phyloP scores from a whole-genome alignment of 805 yeast genomes.

The Wickerhamomyces strasburgensis region DNA sequence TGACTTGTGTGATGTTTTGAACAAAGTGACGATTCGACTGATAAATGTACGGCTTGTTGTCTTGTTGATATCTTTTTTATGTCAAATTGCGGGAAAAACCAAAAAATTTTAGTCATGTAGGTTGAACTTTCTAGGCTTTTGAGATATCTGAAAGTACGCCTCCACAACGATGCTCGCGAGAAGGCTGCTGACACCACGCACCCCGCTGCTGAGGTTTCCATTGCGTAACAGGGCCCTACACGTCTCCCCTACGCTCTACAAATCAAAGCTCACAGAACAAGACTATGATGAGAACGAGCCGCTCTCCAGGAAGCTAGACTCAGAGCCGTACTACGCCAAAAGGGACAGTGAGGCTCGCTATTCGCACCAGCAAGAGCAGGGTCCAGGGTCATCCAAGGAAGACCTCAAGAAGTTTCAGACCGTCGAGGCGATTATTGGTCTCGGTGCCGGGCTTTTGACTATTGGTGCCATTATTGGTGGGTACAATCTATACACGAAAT shows the following conservation, averaged over 20 bases:
- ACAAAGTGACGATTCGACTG: too few relatives aligned
- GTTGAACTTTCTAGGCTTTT: too few relatives aligned
- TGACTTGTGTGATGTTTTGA: conserved; percentile 3
- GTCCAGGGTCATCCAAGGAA: conserved; percentile 13
- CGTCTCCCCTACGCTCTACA: background rate
- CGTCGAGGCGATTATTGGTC: conserved; percentile 19
- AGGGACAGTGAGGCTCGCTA: conserved; percentile 13
- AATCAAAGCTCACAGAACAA: conserved; percentile 21
- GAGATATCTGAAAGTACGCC: too few relatives aligned
- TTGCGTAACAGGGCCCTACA: too few relatives aligned
- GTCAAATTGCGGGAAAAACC: too few relatives aligned
- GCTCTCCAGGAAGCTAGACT: conserved; percentile 23
- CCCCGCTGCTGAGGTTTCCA: too few relatives aligned
- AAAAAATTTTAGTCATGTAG: background rate
- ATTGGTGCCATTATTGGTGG: conserved; percentile 17
- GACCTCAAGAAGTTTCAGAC: conserved; percentile 16
- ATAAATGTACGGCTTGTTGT: too few relatives aligned
- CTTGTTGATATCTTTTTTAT: too few relatives aligned
- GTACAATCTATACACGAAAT: conserved; percentile 10
- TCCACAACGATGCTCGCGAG: background rate
- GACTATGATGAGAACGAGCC: conserved; percentile 31
- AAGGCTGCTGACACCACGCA: background rate
- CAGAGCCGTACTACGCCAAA: conserved; percentile 26
- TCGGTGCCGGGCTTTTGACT: conserved; percentile 11
- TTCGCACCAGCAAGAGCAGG: conserved; percentile 5